A percentile compares a stretch with the other conserved stretches of the same genome.
Conservation (phyloP, 805 yeast genomes). For the Starmerella powellii region DNA sequence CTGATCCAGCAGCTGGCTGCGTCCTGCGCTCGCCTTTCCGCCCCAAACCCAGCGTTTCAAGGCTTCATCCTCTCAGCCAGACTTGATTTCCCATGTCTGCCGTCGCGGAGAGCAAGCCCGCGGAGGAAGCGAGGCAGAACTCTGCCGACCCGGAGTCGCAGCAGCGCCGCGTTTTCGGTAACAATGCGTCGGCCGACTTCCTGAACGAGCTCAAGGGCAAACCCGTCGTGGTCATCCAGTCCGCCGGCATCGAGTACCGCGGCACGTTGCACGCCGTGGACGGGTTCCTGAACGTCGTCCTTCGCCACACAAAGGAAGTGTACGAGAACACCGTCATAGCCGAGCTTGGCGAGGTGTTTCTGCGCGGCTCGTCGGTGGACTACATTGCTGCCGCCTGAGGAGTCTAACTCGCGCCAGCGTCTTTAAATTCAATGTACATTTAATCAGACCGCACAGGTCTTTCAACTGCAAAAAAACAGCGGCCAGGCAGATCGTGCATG, state of each 20-base stretch:
- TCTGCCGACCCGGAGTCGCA: not conserved
- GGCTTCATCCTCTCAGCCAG: not conserved
- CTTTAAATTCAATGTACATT: too few relatives aligned
- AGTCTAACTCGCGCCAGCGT: not conserved
- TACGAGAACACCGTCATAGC: slow-evolving; percentile 40
- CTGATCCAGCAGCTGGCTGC: too few relatives aligned
- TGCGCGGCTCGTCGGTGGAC: slow-evolving; percentile 61
- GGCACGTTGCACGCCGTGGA: slow-evolving; percentile 79
- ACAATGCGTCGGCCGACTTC: slow-evolving; percentile 34
- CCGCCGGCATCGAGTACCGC: slow-evolving; percentile 75
- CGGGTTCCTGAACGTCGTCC: slow-evolving; percentile 91
- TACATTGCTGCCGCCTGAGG: slow-evolving; percentile 26
- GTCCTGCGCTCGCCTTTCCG: too few relatives aligned
- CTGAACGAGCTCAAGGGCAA: slow-evolving; percentile 68
- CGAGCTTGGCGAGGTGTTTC: slow-evolving; percentile 64
- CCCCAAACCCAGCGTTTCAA: too few relatives aligned
- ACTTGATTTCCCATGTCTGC: not conserved
- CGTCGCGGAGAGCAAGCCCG: slow-evolving; percentile 1
- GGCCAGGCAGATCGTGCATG: too few relatives aligned
- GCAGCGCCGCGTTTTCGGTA: slow-evolving; percentile 14
- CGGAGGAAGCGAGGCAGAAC: slow-evolving; percentile 1
- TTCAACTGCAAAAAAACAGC: too few relatives aligned
- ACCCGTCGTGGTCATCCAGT: slow-evolving; percentile 67
- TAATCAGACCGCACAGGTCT: too few relatives aligned
- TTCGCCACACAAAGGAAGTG: slow-evolving; percentile 62